phyloP scores from a whole-genome alignment of 1,284 basidiomycete genomes.

The Ceratobasidium sp. region DNA sequence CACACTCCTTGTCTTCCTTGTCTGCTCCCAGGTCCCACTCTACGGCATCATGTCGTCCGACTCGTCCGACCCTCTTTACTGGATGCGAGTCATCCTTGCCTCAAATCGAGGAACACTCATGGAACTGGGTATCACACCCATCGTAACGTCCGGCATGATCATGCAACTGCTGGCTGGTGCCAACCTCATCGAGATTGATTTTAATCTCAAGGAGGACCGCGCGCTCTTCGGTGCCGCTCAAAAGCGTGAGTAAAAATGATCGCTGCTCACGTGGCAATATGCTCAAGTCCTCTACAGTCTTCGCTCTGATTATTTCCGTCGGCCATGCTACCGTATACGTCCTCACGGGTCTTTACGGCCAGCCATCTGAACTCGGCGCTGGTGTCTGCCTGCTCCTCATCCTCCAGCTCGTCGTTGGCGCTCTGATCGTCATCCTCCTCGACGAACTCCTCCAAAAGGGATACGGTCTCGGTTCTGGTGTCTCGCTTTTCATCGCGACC shows the following conservation, averaged over 20 bases:
- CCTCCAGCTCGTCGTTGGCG: slow-evolving; percentile 93
- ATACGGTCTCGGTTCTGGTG: slow-evolving; percentile 97
- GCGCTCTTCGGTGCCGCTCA: slow-evolving; percentile 96
- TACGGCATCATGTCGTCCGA: slow-evolving; percentile 99
- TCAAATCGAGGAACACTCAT: slow-evolving; percentile 98
- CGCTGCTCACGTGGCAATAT: slow-evolving; percentile 25
- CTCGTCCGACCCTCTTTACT: slow-evolving; percentile 97
- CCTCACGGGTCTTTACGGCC: slow-evolving; percentile 95
- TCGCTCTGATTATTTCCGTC: slow-evolving; percentile 95
- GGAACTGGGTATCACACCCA: slow-evolving; percentile 98
- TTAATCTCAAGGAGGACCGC: slow-evolving; percentile 95
- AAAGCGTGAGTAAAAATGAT: slow-evolving; percentile 77
- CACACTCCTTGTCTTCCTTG: slow-evolving; percentile 96
- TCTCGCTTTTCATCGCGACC: slow-evolving; percentile 99
- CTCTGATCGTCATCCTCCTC: slow-evolving; percentile 97
- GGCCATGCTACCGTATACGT: slow-evolving; percentile 99
- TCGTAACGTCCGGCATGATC: slow-evolving; percentile 98
- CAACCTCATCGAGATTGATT: slow-evolving; percentile 97
- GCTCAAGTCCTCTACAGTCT: slow-evolving; percentile 66
- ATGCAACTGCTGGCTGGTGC: slow-evolving; percentile 99
- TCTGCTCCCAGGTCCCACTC: slow-evolving; percentile 96
- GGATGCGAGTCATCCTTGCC: slow-evolving; percentile 99
- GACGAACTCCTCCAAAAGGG: slow-evolving; percentile 99
- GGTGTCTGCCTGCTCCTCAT: slow-evolving; percentile 96
- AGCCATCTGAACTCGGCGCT: slow-evolving; percentile 92